Conservation (phyloP, 768 basidiomycete species). For the Saitozyma sp. region DNA sequence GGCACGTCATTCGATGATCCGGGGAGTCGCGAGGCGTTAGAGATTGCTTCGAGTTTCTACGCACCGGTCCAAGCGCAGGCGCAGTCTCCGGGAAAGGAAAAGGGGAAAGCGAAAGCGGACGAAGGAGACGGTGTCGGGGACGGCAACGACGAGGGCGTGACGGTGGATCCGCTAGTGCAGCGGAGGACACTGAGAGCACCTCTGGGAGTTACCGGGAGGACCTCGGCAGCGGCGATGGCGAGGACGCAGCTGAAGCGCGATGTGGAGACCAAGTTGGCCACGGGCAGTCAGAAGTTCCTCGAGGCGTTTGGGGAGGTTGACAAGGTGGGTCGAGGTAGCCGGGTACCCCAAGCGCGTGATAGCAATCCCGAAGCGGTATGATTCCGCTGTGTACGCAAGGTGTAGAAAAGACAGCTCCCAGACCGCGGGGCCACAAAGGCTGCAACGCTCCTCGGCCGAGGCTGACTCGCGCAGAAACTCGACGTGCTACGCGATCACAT, state of each 20-base stretch:
- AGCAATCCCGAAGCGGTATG: too few relatives aligned
- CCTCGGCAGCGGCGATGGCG: constrained; percentile 63
- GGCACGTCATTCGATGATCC: constrained; percentile 60
- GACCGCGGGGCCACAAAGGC: too few relatives aligned
- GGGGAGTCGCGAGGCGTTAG: constrained; percentile 65
- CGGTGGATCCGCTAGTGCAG: not conserved
- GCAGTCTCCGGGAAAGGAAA: constrained; percentile 7
- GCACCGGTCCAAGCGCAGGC: constrained; percentile 23
- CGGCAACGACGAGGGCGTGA: constrained; percentile 10
- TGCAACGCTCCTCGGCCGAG: not conserved
- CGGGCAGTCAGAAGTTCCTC: constrained; percentile 79
- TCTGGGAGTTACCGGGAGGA: constrained; percentile 2
- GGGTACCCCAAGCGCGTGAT: not conserved
- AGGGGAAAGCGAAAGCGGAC: constrained; percentile 16
- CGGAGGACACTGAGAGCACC: constrained; percentile 26
- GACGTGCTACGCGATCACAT: constrained; percentile 75
- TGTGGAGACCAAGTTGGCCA: constrained; percentile 76
- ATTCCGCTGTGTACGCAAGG: too few relatives aligned
- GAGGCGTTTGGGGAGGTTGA: constrained; percentile 84
- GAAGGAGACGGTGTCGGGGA: too few relatives aligned
- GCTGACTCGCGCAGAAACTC: constrained; percentile 66
- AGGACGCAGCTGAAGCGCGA: constrained; percentile 79
- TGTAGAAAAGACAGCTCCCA: too few relatives aligned
- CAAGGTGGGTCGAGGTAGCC: constrained; percentile 63
- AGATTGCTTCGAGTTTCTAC: constrained; percentile 80